Conservation (phyloP, 306 rosid species). For the Prunus salicina region DNA sequence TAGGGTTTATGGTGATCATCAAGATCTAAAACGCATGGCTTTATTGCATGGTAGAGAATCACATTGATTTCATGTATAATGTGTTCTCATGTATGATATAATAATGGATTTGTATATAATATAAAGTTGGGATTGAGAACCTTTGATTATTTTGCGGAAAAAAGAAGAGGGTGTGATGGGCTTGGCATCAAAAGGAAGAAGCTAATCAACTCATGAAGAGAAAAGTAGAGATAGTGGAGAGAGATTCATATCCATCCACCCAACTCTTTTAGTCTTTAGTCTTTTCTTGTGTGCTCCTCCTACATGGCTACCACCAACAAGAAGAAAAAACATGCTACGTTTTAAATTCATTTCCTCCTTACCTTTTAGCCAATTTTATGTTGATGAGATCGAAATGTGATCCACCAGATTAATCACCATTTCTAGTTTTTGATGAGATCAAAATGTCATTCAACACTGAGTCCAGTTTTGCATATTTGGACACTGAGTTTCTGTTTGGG, state of each 20-base stretch:
- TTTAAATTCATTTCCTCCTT: neutral
- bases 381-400: neutral
- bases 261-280: slow-evolving; percentile 14
- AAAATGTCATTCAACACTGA: neutral
- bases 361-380: slow-evolving; percentile 6
- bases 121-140: slow-evolving; percentile 22
- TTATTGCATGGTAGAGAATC: slow-evolving; percentile 20
- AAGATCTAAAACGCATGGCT: slow-evolving; percentile 18
- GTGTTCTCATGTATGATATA: neutral
- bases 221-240: slow-evolving; percentile 43
- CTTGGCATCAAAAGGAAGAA: slow-evolving; percentile 31
- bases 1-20: slow-evolving; percentile 5
- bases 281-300: slow-evolving; percentile 31
- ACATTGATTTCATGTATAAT: slow-evolving; percentile 2
- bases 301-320: slow-evolving; percentile 50
- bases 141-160: slow-evolving; percentile 17
- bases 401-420: neutral
- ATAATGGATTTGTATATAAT: neutral
- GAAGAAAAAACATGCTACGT: neutral
- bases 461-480: neutral
- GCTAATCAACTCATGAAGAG: slow-evolving; percentile 24
- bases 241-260: slow-evolving; percentile 31
- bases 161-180: slow-evolving; percentile 18
- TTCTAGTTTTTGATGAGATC: neutral
- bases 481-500: too few relatives aligned